Evolutionary conservation across 2,329 filamentous ascomycete species (phyloP), one percentile per base, ranked within the genome.

Genomic region (Curvularia eragrostidis): DNA sequence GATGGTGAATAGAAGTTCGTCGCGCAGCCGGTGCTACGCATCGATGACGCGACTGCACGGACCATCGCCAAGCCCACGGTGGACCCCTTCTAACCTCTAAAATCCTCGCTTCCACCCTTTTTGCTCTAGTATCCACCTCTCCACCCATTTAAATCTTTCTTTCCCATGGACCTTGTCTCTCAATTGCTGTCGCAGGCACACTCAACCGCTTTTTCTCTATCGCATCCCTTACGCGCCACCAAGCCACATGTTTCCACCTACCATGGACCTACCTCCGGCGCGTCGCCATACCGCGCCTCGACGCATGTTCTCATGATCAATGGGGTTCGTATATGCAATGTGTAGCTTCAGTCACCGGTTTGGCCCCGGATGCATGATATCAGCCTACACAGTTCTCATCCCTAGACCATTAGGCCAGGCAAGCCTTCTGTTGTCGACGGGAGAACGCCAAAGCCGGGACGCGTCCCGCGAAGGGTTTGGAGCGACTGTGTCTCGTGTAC

Each of bases 31-130:
- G 43, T 32, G 15, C 28, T 50, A 56, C 48, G 42, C 54, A 41
- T 66, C 61, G 42, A 67, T 69, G 66, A 69, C 62, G 65, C 61
- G 52, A 41, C 49, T 54, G 54, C 65, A 48, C 38, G 49, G 41
- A 24, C 52, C 55, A 49, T 38, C 48, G 46, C 56, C 49, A 54
- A 48, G 56, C 18, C 30, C 10, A 28, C 39, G 30, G 30, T 51
- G 42, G 30, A 21, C 50, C 39, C 23, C 5, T 36, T 9, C 12
- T 21, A 26, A 34, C 8, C 18, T 8, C 13, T 41, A 53, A 59
- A 56, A 60, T 57, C 52, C 44, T 60, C 48, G 32, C 36, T 42
- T 41, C 51, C 52, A 55, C 15, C 52, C 46, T 26, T 24, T 41
- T 46, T 5, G 13, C 5, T 24, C 30, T 38, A 18, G 7, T n/a